Evolutionary conservation across 108 stramenopile genomes (phyloP).

Genomic region (Pseudonitzschia multiseries): DNA sequence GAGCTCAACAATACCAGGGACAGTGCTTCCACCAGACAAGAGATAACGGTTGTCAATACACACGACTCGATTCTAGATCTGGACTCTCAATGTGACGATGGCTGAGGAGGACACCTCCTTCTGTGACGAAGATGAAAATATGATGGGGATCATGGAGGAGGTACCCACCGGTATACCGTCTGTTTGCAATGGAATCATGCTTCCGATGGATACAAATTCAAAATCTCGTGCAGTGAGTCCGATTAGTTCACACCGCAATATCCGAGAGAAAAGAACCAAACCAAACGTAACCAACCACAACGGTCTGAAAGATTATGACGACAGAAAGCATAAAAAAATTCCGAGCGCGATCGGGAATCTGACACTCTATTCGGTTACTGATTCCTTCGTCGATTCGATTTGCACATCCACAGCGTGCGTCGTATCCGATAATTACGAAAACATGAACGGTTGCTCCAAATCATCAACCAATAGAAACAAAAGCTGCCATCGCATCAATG

Average conservation of each 20-base stretch:
- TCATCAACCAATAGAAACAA: not conserved
- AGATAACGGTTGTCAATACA: conserved; percentile 24
- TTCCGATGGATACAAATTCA: not conserved
- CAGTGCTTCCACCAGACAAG: conserved; percentile 25
- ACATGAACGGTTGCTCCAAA: not conserved
- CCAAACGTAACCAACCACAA: not conserved
- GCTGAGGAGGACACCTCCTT: conserved; percentile 10
- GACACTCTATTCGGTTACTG: conserved; percentile 21
- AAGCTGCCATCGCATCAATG: not conserved
- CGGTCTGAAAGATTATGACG: not conserved
- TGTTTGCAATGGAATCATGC: not conserved
- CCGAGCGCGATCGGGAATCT: conserved; percentile 1
- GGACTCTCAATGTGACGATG: conserved; percentile 17
- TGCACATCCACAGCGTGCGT: conserved; percentile 20
- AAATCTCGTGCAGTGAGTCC: conserved; percentile 3
- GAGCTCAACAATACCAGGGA: conserved; percentile 30
- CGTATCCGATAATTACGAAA: not conserved
- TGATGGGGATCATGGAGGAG: not conserved
- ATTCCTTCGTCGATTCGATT: conserved; percentile 29
- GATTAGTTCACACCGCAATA: not conserved
- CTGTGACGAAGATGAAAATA: conserved; percentile 1
- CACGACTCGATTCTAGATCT: conserved; percentile 32
- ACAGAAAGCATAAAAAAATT: not conserved
- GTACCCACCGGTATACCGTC: too few species aligned
- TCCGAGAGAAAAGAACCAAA: not conserved